Evolutionary conservation across 1,284 basidiomycete genomes (phyloP), one percentile per base, ranked within the genome.

Genomic region (Moniliella sp.): DNA sequence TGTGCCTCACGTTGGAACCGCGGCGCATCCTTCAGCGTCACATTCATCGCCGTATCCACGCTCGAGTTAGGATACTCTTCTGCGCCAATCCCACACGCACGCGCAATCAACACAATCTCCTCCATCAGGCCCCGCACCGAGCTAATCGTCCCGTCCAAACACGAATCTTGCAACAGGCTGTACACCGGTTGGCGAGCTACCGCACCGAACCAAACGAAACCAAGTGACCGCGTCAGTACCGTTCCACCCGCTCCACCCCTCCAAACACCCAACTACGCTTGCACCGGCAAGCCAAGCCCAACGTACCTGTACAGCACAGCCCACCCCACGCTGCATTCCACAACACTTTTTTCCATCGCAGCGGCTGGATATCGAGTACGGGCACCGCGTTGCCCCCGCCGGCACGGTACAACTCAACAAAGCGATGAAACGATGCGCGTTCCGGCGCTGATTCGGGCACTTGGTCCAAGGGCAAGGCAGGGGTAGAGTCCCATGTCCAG

Each of bases 321-420:
- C 44, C 51, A 11, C 54, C 54, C 54, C 54, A 57, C 11, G 43
- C 40, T 1, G 46, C 42, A 26, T 57, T 57, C 50, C 53, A 57
- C 13, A 54, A 39, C 7, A 47, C 57, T 42, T 69, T 69, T 29
- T 64, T 56, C 67, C 67, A 69, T 33, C 66, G 51, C 35, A 63
- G 62, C 9, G 52, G 50, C 42, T 66, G 64, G 34, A 69, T 66
- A 33, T 67, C 65, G 2, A 62, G 48, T 0, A 61, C 56, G 8
- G 59, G 49, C 1, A 57, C 46, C 3, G 58, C 56, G 1, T 46
- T 42, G 8, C 60, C 62, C 0, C 66, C 66, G 12, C 64, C 67
- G 1, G 37, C 25, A 4, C 36, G 36, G 30, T 67, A 47, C 9
- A 67, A 37, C 5, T 45, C 38, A 4, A 52, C 57, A 14, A 69